Percentiles rank a stretch among this genome's conserved stretches.
phyloP scores from a whole-genome alignment of 2,329 filamentous ascomycete genomes.

The Colletotrichum australisinense region DNA sequence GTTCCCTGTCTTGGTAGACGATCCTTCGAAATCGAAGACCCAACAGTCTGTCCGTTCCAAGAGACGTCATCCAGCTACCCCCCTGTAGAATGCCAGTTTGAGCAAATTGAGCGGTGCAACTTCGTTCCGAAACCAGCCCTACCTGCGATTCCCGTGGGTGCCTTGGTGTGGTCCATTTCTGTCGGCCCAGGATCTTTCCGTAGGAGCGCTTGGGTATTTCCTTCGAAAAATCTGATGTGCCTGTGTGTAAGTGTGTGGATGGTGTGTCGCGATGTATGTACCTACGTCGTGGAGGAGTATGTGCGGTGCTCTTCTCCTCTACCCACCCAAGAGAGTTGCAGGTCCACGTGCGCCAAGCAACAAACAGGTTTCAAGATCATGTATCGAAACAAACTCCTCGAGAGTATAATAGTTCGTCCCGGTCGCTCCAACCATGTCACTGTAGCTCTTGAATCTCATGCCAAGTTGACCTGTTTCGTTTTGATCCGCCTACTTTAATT shows the following conservation, averaged over 20 bases:
- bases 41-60: not conserved
- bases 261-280: not conserved
- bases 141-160: not conserved
- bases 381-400: slow-evolving; percentile 29
- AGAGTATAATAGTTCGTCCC: slow-evolving; percentile 36
- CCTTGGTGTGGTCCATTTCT: slow-evolving; percentile 7
- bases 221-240: slow-evolving; percentile 2
- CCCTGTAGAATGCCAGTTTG: slow-evolving; percentile 11
- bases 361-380: slow-evolving; percentile 32
- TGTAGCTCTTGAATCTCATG: not conserved
- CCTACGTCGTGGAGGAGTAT: slow-evolving; percentile 2
- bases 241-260: not conserved
- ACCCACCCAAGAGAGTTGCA: not conserved
- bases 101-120: slow-evolving; percentile 3
- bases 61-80: slow-evolving; percentile 9
- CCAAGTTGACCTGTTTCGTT: slow-evolving; percentile 5
- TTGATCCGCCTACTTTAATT: not conserved
- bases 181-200: slow-evolving; percentile 25
- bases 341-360: slow-evolving; percentile 34
- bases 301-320: not conserved
- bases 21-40: not conserved
- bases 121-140: slow-evolving; percentile 27
- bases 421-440: not conserved
- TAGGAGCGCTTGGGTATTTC: slow-evolving; percentile 20
- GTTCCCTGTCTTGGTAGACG: not conserved